These are phyloP conservation scores for Polysphondylium violaceum DNA, from an alignment of 78 protist genomes.

Conservation along the genomic window DNA sequence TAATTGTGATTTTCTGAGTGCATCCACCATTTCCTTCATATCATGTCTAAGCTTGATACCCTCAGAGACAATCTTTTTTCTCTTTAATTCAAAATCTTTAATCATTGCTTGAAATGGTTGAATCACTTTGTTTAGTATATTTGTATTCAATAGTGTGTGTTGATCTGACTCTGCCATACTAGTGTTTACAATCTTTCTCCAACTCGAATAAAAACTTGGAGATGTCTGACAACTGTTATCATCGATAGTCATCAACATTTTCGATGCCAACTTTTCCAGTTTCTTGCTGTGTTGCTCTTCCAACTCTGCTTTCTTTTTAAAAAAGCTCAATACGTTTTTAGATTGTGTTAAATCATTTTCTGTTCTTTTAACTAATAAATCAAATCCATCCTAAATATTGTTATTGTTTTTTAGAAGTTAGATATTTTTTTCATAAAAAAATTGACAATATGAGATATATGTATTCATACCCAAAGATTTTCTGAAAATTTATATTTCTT, in stretches of 20 bases:
- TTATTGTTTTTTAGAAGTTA: neutral
- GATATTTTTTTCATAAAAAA: neutral
- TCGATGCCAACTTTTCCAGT: constrained; percentile 28
- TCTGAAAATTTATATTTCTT: constrained; percentile 49
- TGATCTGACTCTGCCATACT: constrained; percentile 25
- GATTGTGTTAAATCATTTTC: constrained; percentile 41
- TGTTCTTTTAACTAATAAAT: constrained; percentile 63
- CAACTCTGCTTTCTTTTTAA: constrained; percentile 67
- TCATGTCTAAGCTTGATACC: constrained; percentile 40
- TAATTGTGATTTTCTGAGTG: constrained; percentile 48
- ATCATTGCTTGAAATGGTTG: constrained; percentile 75
- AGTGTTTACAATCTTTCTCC: constrained; percentile 41
- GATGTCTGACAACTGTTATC: neutral
- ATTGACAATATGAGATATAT: neutral
- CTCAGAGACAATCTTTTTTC: constrained; percentile 50
- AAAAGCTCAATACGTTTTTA: constrained; percentile 40
- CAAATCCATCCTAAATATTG: constrained; percentile 72
- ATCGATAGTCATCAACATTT: neutral
- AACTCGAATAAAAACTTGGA: constrained; percentile 9
- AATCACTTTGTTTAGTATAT: constrained; percentile 13
- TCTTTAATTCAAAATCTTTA: constrained; percentile 45
- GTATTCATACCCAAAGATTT: constrained; percentile 48
- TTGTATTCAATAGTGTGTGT: constrained; percentile 12
- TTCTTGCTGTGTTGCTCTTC: constrained; percentile 75
- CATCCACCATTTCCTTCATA: constrained; percentile 69